phyloP scores from a whole-genome alignment of 1,284 basidiomycete genomes.

The Inonotus obliquus region DNA sequence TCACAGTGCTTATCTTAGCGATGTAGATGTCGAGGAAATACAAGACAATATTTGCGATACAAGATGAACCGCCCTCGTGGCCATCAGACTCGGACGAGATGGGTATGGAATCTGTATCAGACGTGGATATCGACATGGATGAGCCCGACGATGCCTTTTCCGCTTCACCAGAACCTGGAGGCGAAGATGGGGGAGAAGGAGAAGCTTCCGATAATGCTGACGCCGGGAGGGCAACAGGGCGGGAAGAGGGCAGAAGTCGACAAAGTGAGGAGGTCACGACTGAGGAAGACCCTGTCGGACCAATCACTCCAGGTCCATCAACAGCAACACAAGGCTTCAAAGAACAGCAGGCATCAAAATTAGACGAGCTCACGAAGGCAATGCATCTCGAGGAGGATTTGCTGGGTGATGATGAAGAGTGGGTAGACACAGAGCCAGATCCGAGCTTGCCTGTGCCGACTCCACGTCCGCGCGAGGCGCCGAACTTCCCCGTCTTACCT shows the following conservation, averaged over 20 bases:
- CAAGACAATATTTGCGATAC: slow-evolving; percentile 75
- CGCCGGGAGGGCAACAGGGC: neutral
- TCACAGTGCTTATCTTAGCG: neutral
- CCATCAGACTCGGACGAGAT: slow-evolving; percentile 69
- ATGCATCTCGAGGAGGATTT: slow-evolving; percentile 30
- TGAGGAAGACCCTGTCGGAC: slow-evolving; percentile 62
- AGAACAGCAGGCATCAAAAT: slow-evolving; percentile 15
- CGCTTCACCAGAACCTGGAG: slow-evolving; percentile 35
- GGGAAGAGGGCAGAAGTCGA: slow-evolving; percentile 8
- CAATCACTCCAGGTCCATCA: slow-evolving; percentile 55
- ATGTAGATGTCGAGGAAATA: slow-evolving; percentile 49
- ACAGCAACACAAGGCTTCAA: slow-evolving; percentile 24
- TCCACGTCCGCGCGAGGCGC: slow-evolving; percentile 24
- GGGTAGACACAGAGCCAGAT: slow-evolving; percentile 44
- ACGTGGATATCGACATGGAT: slow-evolving; percentile 59
- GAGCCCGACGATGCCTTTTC: slow-evolving; percentile 40
- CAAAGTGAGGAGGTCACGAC: slow-evolving; percentile 45
- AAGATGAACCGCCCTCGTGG: slow-evolving; percentile 84
- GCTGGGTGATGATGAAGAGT: slow-evolving; percentile 62
- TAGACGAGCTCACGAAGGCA: slow-evolving; percentile 26
- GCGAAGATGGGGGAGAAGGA: slow-evolving; percentile 31
- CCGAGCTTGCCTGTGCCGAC: slow-evolving; percentile 32
- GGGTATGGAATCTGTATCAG: slow-evolving; percentile 76
- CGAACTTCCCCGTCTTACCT: slow-evolving; percentile 22
- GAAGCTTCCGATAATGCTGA: slow-evolving; percentile 28